Conservation (phyloP, 768 basidiomycete genomes). For the Mrakia blollopis region DNA sequence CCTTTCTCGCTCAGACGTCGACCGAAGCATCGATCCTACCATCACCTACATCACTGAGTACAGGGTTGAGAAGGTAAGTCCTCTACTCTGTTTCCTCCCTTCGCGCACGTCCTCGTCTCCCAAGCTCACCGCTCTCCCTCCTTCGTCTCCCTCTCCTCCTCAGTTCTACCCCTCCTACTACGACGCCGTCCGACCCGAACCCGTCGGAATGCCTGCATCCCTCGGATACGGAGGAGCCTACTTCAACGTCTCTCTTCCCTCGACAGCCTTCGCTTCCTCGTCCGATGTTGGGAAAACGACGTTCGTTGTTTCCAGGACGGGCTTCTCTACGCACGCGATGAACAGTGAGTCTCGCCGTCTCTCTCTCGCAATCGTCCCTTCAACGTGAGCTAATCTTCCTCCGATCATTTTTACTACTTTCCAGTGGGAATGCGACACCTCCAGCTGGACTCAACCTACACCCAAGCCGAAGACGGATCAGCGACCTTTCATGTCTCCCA, state of each 20-base stretch:
- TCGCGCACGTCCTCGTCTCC: neutral
- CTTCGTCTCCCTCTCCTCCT: neutral
- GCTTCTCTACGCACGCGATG: constrained; percentile 56
- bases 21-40: constrained; percentile 31
- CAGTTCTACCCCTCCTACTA: constrained; percentile 87
- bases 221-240: constrained; percentile 75
- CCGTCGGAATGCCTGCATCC: constrained; percentile 61
- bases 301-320: constrained; percentile 71
- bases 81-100: neutral
- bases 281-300: constrained; percentile 64
- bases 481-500: constrained; percentile 76
- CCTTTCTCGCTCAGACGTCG: constrained; percentile 21
- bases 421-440: constrained; percentile 57
- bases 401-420: neutral
- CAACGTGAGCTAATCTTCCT: constrained; percentile 13
- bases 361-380: neutral
- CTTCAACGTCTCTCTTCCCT: constrained; percentile 71
- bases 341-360: constrained; percentile 24
- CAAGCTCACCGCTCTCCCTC: neutral
- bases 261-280: constrained; percentile 59
- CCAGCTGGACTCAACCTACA: constrained; percentile 80
- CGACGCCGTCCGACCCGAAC: constrained; percentile 64
- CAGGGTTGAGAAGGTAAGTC: constrained; percentile 57
- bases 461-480: constrained; percentile 68
- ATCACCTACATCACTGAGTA: constrained; percentile 60